Conservation (phyloP, 2,329 filamentous ascomycete species). For the Penicillium sp. region DNA sequence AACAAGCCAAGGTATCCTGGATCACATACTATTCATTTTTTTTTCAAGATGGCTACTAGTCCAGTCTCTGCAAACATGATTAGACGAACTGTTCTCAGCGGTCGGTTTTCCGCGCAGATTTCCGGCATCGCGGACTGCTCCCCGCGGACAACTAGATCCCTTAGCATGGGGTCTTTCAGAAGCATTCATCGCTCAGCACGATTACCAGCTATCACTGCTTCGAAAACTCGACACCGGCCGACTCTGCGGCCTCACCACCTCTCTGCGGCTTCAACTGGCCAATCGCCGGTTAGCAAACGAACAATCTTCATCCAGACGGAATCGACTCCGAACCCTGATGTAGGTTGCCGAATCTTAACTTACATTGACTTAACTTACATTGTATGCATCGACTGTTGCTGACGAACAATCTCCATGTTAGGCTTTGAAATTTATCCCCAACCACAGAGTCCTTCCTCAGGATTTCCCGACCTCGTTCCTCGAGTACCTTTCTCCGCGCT, state of each 20-base stretch:
- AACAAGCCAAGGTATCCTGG: neutral
- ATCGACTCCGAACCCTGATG: conserved; percentile 90
- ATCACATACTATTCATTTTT: neutral
- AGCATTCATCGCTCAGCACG: conserved; percentile 50
- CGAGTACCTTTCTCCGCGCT: conserved; percentile 88
- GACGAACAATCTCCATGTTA: conserved; percentile 17
- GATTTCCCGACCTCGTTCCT: conserved; percentile 76
- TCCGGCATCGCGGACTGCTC: conserved; percentile 31
- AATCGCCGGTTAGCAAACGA: conserved; percentile 56
- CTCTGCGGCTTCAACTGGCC: conserved; percentile 38
- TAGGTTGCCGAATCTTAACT: conserved; percentile 38
- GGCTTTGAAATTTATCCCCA: conserved; percentile 92
- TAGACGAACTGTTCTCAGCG: conserved; percentile 33
- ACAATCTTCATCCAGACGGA: conserved; percentile 99
- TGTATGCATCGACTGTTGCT: neutral
- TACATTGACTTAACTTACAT: neutral
- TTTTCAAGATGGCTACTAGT: conserved; percentile 37
- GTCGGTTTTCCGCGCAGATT: conserved; percentile 27
- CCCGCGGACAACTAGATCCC: conserved; percentile 34
- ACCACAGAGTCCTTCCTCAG: conserved; percentile 81
- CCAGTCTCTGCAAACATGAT: conserved; percentile 39
- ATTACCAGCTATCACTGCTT: conserved; percentile 54
- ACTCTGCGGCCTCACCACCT: conserved; percentile 50
- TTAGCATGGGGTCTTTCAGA: conserved; percentile 39
- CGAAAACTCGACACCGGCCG: conserved; percentile 52